Base-by-base conservation (phyloP, 805 yeast genomes). In the Starmera dryadoides region DNA sequence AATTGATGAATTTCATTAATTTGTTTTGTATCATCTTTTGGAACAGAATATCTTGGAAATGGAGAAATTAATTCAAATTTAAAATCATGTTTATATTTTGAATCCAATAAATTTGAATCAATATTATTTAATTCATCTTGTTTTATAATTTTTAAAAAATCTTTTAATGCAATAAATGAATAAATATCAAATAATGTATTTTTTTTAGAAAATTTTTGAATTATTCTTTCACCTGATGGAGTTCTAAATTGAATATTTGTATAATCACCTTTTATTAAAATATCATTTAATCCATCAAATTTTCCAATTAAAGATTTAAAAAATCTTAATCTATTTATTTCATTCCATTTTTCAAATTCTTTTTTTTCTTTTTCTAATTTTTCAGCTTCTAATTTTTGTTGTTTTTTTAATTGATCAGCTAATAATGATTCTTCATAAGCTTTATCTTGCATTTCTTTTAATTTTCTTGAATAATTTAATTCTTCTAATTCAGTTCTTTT, bases 401-500 rank as follows among this genome's bases (percentile, higher is more conserved):
- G 59, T 50, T 73, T 73, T 50, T 80, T 78, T 32, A 67, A 47
- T 46, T 64, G 68, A 58, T 85, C 93, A 35, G 63, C 66, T 28
- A 69, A 60, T 37, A 84, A 60, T 0, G 87, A 77, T 43, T 69
- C 72, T 46, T 76, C 70, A 51, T 77, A 85, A 16, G 86, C 86
- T 36, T 65, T 62, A 47, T 83, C 87, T 56, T 84, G 93, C 45
- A 76, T 70, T 47, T 75, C 71, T 46, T 77, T 71, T 16, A 84
- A 60, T 22, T 72, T 62, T 50, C 87, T 76, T 28, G 80, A 69
- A 44, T 71, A 58, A 33, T 72, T 74, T 36, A 77, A 62, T 42
- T 82, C 86, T 41, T 77, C 69, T 36, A 71, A 70, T 50, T 83
- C 91, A 6, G 66, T 59, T 43, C 82, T 66, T 37, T 80, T 83